Percentiles rank a stretch among this genome's conserved stretches.
These are phyloP conservation scores for Lichtheimia ornata DNA, from an alignment of 371 early-diverging fungal species.

Conservation along the genomic window DNA sequence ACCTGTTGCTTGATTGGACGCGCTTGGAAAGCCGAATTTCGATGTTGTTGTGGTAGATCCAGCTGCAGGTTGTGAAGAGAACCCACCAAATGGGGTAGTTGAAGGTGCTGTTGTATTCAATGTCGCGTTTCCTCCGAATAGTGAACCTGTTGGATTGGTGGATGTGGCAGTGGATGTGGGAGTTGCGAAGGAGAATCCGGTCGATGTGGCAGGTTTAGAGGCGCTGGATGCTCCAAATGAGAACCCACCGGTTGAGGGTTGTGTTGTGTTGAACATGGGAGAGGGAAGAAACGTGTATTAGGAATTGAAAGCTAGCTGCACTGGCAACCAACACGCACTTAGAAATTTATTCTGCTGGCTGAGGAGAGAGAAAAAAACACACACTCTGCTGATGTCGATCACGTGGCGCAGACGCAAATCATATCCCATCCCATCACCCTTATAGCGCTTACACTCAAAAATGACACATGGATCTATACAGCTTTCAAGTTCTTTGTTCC, in stretches of 20 bases:
- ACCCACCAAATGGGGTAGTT: slow-evolving; percentile 15
- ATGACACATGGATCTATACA: too few species aligned
- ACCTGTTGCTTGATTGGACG: too few species aligned
- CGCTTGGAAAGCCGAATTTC: too few species aligned
- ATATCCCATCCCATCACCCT: too few species aligned
- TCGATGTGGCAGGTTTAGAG: slow-evolving; percentile 15
- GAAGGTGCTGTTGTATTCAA: background rate
- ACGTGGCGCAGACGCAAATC: too few species aligned
- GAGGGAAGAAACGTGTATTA: background rate
- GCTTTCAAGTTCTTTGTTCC: too few species aligned
- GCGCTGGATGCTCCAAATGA: slow-evolving; percentile 9
- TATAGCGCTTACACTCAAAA: too few species aligned
- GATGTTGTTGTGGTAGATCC: slow-evolving; percentile 1
- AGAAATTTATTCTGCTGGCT: too few species aligned
- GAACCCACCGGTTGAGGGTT: background rate
- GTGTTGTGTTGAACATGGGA: slow-evolving; percentile 1
- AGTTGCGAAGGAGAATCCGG: slow-evolving; percentile 7
- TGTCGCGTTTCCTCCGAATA: slow-evolving; percentile 23
- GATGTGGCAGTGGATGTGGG: slow-evolving; percentile 10
- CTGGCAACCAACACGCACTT: too few species aligned
- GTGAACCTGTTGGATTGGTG: slow-evolving; percentile 1
- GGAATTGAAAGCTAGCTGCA: too few species aligned
- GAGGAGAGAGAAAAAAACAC: too few species aligned
- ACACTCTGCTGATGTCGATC: too few species aligned
- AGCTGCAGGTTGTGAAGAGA: background rate